Conservation (phyloP, 169 alveolate genomes). For the Eimeria necatrix region DNA sequence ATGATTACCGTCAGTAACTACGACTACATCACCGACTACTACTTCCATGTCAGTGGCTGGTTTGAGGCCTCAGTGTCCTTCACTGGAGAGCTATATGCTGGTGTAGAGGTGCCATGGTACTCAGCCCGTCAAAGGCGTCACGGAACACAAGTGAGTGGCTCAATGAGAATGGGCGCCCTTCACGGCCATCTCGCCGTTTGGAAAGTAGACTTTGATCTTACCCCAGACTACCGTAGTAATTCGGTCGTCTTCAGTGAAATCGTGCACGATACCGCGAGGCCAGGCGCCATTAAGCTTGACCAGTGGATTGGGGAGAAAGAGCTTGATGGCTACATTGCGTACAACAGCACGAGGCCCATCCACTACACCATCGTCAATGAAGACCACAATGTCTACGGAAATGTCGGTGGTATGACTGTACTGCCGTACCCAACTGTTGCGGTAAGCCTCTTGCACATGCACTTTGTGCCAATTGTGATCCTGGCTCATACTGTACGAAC, state of each 20-base stretch:
- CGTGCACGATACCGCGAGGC: constrained; percentile 81
- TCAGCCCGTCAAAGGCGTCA: constrained; percentile 84
- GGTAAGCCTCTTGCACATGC: constrained; percentile 27
- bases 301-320: constrained; percentile 84
- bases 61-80: constrained; percentile 84
- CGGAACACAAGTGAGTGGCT: constrained; percentile 86
- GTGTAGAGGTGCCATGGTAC: constrained; percentile 87
- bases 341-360: constrained; percentile 85
- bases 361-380: constrained; percentile 85
- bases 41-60: constrained; percentile 83
- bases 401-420: constrained; percentile 85
- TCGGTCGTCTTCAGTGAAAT: constrained; percentile 85
- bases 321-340: constrained; percentile 79
- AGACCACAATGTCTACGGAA: constrained; percentile 84
- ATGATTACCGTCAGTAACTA: constrained; percentile 87
- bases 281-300: constrained; percentile 84
- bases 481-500: background rate
- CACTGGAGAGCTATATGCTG: constrained; percentile 88
- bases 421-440: constrained; percentile 79
- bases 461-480: background rate
- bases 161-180: constrained; percentile 87
- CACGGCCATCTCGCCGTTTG: constrained; percentile 87
- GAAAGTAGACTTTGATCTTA: constrained; percentile 86
- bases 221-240: constrained; percentile 81
- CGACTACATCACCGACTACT: constrained; percentile 85